Percentiles rank a stretch among this genome's conserved stretches.
phyloP scores from a whole-genome alignment of 202 grass and related monocot species.

The Brachypodium distachyon region DNA sequence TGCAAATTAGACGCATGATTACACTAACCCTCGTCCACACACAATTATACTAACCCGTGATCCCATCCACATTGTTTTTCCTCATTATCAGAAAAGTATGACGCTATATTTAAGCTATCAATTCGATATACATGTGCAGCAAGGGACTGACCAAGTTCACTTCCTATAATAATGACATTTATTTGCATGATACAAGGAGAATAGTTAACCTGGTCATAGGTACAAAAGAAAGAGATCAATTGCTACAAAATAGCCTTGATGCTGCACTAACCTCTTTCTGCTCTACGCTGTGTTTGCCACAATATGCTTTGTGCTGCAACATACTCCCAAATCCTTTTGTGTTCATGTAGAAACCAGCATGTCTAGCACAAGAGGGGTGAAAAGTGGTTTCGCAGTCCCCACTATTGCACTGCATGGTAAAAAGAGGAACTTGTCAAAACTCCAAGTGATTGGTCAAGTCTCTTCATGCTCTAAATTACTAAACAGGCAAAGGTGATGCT shows the following conservation, averaged over 20 bases:
- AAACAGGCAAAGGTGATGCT: not conserved
- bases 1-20: not conserved
- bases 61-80: not conserved
- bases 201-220: not conserved
- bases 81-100: not conserved
- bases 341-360: slow-evolving; percentile 93
- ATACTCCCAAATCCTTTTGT: slow-evolving; percentile 47
- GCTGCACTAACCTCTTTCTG: slow-evolving; percentile 61
- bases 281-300: slow-evolving; percentile 61
- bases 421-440: slow-evolving; percentile 27
- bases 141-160: not conserved
- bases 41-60: not conserved
- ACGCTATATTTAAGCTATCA: not conserved
- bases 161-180: not conserved
- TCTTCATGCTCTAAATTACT: slow-evolving; percentile 11
- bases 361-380: slow-evolving; percentile 85
- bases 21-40: not conserved
- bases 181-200: slow-evolving; percentile 1
- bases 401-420: slow-evolving; percentile 67
- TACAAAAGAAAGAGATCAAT: slow-evolving; percentile 1
- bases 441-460: slow-evolving; percentile 8
- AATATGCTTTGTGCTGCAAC: slow-evolving; percentile 77
- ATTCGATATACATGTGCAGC: not conserved
- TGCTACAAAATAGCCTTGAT: slow-evolving; percentile 9
- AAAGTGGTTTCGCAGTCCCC: slow-evolving; percentile 65